These are phyloP conservation scores for Zopfia rhizophila DNA, from an alignment of 2,329 filamentous ascomycete genomes.

Conservation along the genomic window DNA sequence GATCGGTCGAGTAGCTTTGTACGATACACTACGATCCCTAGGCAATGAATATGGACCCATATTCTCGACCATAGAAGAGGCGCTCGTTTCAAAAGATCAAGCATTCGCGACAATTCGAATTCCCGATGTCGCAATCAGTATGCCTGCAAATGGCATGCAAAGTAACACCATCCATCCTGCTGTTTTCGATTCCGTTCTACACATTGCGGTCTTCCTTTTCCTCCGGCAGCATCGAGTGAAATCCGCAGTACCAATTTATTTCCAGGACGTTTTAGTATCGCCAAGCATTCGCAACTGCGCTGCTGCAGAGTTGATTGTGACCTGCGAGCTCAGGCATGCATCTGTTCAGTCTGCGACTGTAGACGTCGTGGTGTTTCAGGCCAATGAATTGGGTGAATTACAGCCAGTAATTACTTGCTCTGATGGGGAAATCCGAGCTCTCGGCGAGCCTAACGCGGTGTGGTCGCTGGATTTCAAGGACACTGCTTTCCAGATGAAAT, in stretches of 20 bases:
- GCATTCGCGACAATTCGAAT: slow-evolving; percentile 2
- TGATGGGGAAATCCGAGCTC: too few species aligned
- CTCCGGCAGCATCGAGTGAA: not conserved
- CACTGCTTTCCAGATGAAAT: too few species aligned
- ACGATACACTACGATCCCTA: not conserved
- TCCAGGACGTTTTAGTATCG: slow-evolving; percentile 5
- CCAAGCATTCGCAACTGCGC: not conserved
- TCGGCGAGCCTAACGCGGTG: too few species aligned
- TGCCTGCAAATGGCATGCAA: slow-evolving; percentile 8
- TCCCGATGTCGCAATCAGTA: slow-evolving; percentile 6
- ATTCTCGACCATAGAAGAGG: slow-evolving; percentile 2
- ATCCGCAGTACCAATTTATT: slow-evolving; percentile 2
- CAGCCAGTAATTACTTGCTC: too few species aligned
- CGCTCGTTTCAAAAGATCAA: not conserved
- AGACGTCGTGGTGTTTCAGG: slow-evolving; percentile 5
- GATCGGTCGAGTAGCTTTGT: slow-evolving; percentile 5
- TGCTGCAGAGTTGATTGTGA: not conserved
- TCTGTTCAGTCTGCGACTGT: not conserved
- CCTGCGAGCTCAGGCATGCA: not conserved
- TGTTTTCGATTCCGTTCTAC: slow-evolving; percentile 7
- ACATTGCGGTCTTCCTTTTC: slow-evolving; percentile 1
- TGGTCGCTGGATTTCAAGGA: too few species aligned
- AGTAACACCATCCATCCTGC: slow-evolving; percentile 15
- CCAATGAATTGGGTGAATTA: not conserved
- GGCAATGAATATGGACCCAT: slow-evolving; percentile 7